Evolutionary conservation across 257 asterid species (phyloP).

Genomic region (Echium plantagineum): DNA sequence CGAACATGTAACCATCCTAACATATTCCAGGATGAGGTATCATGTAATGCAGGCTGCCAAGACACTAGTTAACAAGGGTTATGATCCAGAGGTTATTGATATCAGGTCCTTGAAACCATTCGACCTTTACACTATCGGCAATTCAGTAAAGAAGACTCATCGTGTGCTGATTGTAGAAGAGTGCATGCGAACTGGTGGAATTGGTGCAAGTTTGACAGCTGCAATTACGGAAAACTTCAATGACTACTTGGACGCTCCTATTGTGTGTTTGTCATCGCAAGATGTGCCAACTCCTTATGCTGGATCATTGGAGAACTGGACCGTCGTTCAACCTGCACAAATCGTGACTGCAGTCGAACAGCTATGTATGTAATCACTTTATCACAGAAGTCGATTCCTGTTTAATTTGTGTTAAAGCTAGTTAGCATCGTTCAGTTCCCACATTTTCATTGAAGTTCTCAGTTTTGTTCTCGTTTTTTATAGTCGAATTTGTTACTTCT

Average conservation of each 20-base stretch:
- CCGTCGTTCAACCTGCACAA: slow-evolving; percentile 79
- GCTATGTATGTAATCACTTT: slow-evolving; percentile 36
- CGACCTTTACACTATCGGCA: slow-evolving; percentile 66
- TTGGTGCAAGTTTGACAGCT: slow-evolving; percentile 75
- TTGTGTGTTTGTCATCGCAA: slow-evolving; percentile 66
- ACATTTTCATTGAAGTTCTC: neutral
- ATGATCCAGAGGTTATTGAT: slow-evolving; percentile 76
- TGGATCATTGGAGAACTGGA: slow-evolving; percentile 65
- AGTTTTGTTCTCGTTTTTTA: neutral
- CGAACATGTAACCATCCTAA: slow-evolving; percentile 61
- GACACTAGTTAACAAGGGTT: slow-evolving; percentile 63
- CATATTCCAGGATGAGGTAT: slow-evolving; percentile 82
- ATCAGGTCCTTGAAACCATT: slow-evolving; percentile 78
- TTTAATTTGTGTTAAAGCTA: neutral
- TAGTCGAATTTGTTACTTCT: neutral
- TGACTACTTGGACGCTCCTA: slow-evolving; percentile 71
- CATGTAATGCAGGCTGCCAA: slow-evolving; percentile 89
- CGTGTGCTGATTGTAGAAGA: slow-evolving; percentile 71
- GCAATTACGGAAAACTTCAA: slow-evolving; percentile 62
- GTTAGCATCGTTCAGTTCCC: neutral
- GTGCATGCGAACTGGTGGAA: slow-evolving; percentile 92
- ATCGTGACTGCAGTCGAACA: slow-evolving; percentile 78
- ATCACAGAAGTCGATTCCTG: neutral
- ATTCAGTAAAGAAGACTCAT: slow-evolving; percentile 74
- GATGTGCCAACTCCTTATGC: slow-evolving; percentile 88